Percentiles rank a stretch among this genome's conserved stretches.
These are phyloP conservation scores for Cercospora sp. DNA, from an alignment of 2,329 filamentous ascomycete species.

Conservation along the genomic window DNA sequence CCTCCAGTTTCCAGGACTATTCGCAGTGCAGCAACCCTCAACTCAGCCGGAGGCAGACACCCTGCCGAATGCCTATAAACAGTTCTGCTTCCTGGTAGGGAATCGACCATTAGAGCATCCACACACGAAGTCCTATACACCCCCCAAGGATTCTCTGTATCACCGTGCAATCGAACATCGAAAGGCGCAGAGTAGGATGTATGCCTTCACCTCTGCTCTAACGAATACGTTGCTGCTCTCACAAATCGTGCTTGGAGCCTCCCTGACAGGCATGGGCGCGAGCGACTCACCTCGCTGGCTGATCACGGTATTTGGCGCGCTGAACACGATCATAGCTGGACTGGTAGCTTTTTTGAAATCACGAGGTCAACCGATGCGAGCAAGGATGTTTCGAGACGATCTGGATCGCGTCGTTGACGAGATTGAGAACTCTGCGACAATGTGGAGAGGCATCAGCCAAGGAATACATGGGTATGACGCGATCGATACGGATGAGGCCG, in stretches of 20 bases:
- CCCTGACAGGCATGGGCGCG: slow-evolving; percentile 44
- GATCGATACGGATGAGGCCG: slow-evolving; percentile 47
- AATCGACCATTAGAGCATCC: slow-evolving; percentile 39
- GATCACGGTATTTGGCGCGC: slow-evolving; percentile 45
- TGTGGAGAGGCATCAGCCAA: slow-evolving; percentile 49
- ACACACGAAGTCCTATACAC: slow-evolving; percentile 25
- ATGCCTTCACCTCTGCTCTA: slow-evolving; percentile 42
- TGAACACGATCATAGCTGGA: slow-evolving; percentile 47
- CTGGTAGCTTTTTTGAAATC: slow-evolving; percentile 45
- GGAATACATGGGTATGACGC: slow-evolving; percentile 49
- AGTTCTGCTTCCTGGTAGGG: slow-evolving; percentile 44
- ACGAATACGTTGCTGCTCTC: slow-evolving; percentile 43
- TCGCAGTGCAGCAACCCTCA: slow-evolving; percentile 8
- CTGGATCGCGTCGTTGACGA: slow-evolving; percentile 45
- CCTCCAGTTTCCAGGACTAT: slow-evolving; percentile 33
- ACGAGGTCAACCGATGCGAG: slow-evolving; percentile 45
- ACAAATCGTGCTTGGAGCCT: slow-evolving; percentile 45
- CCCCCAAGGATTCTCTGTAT: slow-evolving; percentile 41
- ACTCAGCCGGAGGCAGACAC: background rate
- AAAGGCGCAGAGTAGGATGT: slow-evolving; percentile 38
- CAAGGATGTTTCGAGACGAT: slow-evolving; percentile 46
- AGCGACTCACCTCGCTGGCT: slow-evolving; percentile 40
- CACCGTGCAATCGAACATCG: slow-evolving; percentile 40
- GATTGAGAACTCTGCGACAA: slow-evolving; percentile 45
- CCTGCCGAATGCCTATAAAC: slow-evolving; percentile 35